Percentiles rank a stretch among this genome's conserved stretches.
Conservation (phyloP, 768 basidiomycete species). For the Pisolithus sp. region DNA sequence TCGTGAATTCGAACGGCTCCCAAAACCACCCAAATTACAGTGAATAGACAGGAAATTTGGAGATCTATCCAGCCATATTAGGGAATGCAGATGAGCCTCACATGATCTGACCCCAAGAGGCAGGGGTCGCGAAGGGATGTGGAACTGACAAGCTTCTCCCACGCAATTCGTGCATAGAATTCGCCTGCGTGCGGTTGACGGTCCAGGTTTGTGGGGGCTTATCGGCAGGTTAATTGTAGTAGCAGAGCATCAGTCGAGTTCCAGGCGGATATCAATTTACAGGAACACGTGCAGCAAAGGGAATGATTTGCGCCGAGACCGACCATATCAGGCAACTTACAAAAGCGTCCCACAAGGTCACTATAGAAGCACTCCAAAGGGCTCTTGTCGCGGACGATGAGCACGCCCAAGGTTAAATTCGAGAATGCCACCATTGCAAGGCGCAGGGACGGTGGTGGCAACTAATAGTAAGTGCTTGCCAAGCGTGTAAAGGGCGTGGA, state of each 20-base stretch:
- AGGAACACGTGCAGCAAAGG: not conserved
- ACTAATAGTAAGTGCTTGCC: not conserved
- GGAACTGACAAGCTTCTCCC: too few species aligned
- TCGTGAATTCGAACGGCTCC: too few species aligned
- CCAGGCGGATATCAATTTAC: not conserved
- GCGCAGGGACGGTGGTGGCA: not conserved
- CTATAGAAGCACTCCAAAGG: too few species aligned
- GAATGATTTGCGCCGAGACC: conserved; percentile 14
- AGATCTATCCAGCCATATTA: too few species aligned
- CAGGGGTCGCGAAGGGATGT: too few species aligned
- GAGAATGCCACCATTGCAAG: not conserved
- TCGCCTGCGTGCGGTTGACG: not conserved
- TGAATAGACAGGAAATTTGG: too few species aligned
- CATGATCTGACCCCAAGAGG: too few species aligned
- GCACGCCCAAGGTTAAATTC: not conserved
- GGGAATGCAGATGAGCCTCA: too few species aligned
- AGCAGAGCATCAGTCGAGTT: too few species aligned
- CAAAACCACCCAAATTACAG: too few species aligned
- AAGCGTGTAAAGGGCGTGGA: not conserved
- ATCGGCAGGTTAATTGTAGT: not conserved
- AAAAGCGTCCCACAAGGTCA: not conserved
- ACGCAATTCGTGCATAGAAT: too few species aligned
- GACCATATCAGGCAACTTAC: conserved; percentile 15
- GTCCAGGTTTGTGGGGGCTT: not conserved
- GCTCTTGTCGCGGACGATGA: not conserved